phyloP scores from a whole-genome alignment of 2,329 filamentous ascomycete species.

The Alternaria metachromatica region DNA sequence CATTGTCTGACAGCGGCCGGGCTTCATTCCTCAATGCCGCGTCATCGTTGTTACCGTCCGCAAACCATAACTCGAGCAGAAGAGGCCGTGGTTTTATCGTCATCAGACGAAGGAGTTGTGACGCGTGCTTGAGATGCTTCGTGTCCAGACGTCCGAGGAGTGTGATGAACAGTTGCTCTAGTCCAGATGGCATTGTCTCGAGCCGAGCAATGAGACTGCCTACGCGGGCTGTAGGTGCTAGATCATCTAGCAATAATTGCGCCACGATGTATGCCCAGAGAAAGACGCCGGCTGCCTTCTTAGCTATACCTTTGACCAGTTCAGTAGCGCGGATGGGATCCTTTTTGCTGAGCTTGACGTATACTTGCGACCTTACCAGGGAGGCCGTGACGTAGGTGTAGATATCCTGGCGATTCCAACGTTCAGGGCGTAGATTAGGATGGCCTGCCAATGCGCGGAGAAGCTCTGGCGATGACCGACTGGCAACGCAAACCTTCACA shows the following conservation, averaged over 20 bases:
- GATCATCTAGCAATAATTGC: neutral
- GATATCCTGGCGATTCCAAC: neutral
- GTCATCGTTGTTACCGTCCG: neutral
- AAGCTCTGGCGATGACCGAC: neutral
- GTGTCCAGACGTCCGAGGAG: conserved; percentile 5
- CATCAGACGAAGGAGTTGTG: conserved; percentile 14
- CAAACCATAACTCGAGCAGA: conserved; percentile 6
- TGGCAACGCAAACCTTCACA: neutral
- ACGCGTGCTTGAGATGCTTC: conserved; percentile 13
- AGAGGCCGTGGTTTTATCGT: neutral
- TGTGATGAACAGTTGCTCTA: neutral
- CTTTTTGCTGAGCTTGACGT: neutral
- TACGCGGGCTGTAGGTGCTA: neutral
- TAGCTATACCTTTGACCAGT: neutral
- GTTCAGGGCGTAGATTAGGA: neutral
- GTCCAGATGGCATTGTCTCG: neutral
- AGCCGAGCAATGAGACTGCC: neutral
- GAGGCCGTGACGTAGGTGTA: neutral
- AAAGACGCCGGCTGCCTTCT: neutral
- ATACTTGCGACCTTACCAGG: neutral
- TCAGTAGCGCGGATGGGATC: neutral
- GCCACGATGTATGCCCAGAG: neutral
- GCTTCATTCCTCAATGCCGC: neutral
- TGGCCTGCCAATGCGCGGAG: neutral
- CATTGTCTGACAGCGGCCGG: neutral